phyloP scores from a whole-genome alignment of 176 grass and related monocot species.

The Dactylis glomerata region DNA sequence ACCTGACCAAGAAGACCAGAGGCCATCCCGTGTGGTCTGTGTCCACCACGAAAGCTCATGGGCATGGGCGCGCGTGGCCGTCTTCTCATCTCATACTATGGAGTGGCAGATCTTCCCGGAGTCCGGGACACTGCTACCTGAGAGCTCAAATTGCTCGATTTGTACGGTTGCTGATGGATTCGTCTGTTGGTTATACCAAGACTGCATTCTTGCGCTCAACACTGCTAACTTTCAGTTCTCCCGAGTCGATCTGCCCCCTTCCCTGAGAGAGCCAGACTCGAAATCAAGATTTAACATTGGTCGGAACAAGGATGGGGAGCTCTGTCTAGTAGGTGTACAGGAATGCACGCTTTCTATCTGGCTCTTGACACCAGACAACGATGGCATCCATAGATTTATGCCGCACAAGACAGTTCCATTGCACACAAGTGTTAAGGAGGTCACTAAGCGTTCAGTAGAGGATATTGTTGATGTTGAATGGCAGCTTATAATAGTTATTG shows the following conservation, averaged over 20 bases:
- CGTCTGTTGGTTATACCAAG: background rate
- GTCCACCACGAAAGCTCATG: background rate
- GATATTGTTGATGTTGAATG: background rate
- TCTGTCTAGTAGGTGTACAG: background rate
- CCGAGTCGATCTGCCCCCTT: background rate
- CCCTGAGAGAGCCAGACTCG: background rate
- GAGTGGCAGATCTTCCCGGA: conserved; percentile 5
- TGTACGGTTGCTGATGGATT: background rate
- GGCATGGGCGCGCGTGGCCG: background rate
- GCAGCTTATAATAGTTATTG: background rate
- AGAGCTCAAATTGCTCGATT: background rate
- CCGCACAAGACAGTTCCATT: background rate
- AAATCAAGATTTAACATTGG: background rate
- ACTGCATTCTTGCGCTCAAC: conserved; percentile 4
- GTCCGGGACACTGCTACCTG: background rate
- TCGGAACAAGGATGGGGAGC: background rate
- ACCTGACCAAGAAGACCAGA: background rate
- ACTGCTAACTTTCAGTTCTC: background rate
- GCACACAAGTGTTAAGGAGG: background rate
- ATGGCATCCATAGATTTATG: background rate
- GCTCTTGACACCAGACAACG: background rate
- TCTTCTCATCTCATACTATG: background rate
- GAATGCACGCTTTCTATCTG: background rate
- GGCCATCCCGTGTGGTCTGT: background rate
- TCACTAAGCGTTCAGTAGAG: background rate